Conservation (phyloP, 441 rosid species). For the Kokia cookei region DNA sequence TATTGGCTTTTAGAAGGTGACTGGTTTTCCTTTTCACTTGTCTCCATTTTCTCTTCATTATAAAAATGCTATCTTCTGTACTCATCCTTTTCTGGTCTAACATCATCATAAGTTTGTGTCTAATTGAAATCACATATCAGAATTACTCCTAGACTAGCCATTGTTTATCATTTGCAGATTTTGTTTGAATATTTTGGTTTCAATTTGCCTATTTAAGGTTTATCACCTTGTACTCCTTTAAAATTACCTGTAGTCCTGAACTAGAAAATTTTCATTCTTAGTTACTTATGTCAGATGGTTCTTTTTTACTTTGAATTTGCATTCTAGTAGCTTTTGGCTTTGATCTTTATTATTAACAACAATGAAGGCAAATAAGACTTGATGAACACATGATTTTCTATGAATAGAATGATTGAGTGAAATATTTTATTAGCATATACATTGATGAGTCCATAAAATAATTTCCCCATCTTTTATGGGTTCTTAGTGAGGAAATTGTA, state of each 20-base stretch:
- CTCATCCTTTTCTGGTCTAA: not conserved
- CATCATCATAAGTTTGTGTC: not conserved
- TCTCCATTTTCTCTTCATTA: not conserved
- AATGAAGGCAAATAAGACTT: not conserved
- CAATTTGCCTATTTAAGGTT: not conserved
- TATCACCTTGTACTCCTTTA: not conserved
- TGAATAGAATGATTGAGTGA: not conserved
- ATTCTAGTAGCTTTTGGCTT: not conserved
- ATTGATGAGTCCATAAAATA: not conserved
- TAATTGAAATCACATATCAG: not conserved
- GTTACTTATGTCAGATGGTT: not conserved
- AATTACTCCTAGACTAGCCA: not conserved
- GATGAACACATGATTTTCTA: not conserved
- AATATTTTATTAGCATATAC: not conserved
- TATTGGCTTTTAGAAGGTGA: not conserved
- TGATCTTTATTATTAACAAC: not conserved
- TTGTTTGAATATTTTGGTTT: not conserved
- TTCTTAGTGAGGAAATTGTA: not conserved
- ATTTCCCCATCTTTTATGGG: not conserved
- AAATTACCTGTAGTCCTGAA: not conserved
- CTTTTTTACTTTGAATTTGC: not conserved
- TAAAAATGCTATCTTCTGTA: not conserved
- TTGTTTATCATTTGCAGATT: not conserved
- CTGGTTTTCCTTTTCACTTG: not conserved
- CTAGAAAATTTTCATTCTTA: not conserved